Conservation (phyloP, 1,284 basidiomycete genomes). For the Trichosporon asahii region DNA sequence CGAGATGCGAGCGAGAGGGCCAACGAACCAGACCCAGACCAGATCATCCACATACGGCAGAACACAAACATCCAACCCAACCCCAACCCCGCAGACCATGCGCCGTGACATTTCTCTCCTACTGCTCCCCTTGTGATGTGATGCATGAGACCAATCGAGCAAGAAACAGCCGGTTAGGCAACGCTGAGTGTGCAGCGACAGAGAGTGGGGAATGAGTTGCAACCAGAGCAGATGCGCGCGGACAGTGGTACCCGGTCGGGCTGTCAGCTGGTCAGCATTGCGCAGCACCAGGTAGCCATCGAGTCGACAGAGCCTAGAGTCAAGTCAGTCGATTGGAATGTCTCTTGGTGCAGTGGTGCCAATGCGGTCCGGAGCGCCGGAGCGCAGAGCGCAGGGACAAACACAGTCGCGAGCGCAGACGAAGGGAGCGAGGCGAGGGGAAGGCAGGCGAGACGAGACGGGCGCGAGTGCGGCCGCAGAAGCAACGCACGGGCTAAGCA, state of each 20-base stretch:
- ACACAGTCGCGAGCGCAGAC: neutral
- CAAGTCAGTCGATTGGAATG: neutral
- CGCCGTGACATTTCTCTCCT: neutral
- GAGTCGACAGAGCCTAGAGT: neutral
- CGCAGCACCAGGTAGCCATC: neutral
- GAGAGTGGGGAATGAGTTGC: neutral
- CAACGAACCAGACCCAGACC: neutral
- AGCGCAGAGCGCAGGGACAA: neutral
- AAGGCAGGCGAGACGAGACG: neutral
- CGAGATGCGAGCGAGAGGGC: conserved; percentile 5
- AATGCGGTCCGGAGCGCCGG: neutral
- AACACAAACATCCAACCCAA: neutral
- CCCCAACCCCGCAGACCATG: neutral
- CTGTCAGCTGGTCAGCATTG: conserved; percentile 3
- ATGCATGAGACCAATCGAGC: neutral
- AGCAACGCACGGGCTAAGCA: neutral
- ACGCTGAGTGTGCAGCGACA: neutral
- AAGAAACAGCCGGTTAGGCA: neutral
- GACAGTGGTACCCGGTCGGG: neutral
- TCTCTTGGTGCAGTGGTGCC: neutral
- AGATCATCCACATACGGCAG: neutral
- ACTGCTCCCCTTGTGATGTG: neutral
- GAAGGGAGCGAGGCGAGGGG: neutral
- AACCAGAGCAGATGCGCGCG: neutral
- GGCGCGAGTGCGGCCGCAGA: neutral